Percentiles rank a stretch among this genome's conserved stretches.
Conservation (phyloP, 1,284 basidiomycete species). For the Papiliotrema terrestris region DNA sequence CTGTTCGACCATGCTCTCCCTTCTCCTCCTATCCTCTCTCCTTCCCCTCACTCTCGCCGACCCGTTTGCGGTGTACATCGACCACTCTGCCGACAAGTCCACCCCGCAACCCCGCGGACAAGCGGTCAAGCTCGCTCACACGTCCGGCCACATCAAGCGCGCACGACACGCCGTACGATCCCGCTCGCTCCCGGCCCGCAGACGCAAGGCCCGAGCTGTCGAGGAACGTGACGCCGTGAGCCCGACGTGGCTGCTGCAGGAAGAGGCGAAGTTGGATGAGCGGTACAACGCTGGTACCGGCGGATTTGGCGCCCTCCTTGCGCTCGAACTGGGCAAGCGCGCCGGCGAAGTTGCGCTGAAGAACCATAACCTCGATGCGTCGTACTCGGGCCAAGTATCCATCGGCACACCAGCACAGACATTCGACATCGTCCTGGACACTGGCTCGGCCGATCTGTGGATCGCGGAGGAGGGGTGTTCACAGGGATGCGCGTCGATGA, state of each 20-base stretch:
- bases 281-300: constrained; percentile 35
- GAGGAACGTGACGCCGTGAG: constrained; percentile 2
- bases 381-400: constrained; percentile 42
- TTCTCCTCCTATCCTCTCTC: constrained; percentile 20
- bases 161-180: constrained; percentile 16
- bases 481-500: constrained; percentile 29
- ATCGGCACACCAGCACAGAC: constrained; percentile 51
- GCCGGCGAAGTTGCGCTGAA: constrained; percentile 13
- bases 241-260: constrained; percentile 28
- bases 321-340: constrained; percentile 9
- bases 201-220: constrained; percentile 1
- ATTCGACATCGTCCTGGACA: constrained; percentile 57
- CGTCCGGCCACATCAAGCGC: constrained; percentile 13
- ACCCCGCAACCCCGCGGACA: constrained; percentile 13
- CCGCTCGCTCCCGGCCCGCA: constrained; percentile 8
- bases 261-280: constrained; percentile 32
- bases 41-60: constrained; percentile 17
- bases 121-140: constrained; percentile 25
- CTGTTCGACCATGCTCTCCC: constrained; percentile 1
- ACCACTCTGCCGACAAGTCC: neutral
- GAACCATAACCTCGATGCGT: constrained; percentile 46
- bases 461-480: constrained; percentile 35
- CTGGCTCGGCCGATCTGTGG: constrained; percentile 57
- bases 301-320: constrained; percentile 17
- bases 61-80: constrained; percentile 15